These are phyloP conservation scores for Monilinia polystroma DNA, from an alignment of 2,329 filamentous ascomycete species.

Conservation along the genomic window DNA sequence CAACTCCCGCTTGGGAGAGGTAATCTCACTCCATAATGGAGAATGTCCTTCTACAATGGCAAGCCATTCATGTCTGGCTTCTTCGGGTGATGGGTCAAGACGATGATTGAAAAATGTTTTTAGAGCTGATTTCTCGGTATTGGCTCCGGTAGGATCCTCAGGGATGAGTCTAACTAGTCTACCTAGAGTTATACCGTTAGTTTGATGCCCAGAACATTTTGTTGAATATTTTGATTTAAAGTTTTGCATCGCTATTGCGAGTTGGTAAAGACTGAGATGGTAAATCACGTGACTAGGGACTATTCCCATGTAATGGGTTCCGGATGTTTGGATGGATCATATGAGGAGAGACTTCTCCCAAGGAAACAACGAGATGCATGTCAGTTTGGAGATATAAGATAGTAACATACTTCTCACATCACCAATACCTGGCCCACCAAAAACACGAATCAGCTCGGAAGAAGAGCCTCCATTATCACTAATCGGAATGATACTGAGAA, in stretches of 20 bases:
- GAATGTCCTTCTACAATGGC: constrained; percentile 79
- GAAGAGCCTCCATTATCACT: constrained; percentile 95
- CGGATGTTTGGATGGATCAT: background rate
- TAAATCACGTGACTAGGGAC: background rate
- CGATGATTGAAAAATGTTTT: constrained; percentile 86
- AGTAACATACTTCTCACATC: constrained; percentile 67
- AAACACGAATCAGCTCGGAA: constrained; percentile 88
- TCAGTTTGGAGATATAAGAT: background rate
- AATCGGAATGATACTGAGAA: constrained; percentile 77
- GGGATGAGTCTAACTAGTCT: constrained; percentile 90
- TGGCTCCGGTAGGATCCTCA: constrained; percentile 47
- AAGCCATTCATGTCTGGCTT: constrained; percentile 78
- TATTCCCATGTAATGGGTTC: background rate
- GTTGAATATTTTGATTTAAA: background rate
- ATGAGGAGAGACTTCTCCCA: background rate
- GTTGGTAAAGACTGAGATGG: too few relatives aligned
- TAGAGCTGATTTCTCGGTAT: constrained; percentile 69
- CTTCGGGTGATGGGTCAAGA: constrained; percentile 59
- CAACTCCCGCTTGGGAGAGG: constrained; percentile 71
- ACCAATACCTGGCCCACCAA: constrained; percentile 85
- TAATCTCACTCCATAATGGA: constrained; percentile 68
- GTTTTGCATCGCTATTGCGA: background rate
- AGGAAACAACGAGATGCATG: background rate
- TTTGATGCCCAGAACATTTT: background rate
- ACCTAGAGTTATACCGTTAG: constrained; percentile 49